Evolutionary conservation across 1,284 basidiomycete genomes (phyloP), one percentile per base, ranked within the genome.

Genomic region (Irpex rosettiformis): DNA sequence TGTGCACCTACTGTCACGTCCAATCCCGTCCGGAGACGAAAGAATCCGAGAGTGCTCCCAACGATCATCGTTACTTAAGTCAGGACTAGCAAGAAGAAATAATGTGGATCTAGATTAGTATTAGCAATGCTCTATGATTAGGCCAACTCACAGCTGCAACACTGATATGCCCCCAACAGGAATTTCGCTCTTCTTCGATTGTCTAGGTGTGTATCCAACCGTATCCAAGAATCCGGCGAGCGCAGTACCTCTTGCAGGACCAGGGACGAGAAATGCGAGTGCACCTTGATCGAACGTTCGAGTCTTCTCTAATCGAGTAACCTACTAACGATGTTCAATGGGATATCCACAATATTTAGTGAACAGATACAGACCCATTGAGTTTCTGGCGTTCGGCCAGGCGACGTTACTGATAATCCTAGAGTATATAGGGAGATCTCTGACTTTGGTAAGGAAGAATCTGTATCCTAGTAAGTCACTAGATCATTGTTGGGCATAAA

Each of bases 31-130:
- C 2, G 71, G 61, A 18, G 79, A 70, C 6, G 76, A 75, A 58
- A 79, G 68, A 21, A 89, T 75, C 1, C 72, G 69, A 0, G 74
- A 71, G 42, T 71, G 66, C 53, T 83, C 79, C 78, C 82, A 88
- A 8, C 73, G 72, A n/a, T 73, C 74, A 59, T 82, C 77, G 49
- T 82, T 76, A 5, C 65, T 71, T 55, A 90, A 70, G 52, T 83
- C 79, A 40, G 81, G 79, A 54, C 88, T 90, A 61, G 18, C 40
- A 37, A 43, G 21, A 16, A 21, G n/a, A n/a, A n/a, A n/a, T n/a
- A 24, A 45, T 59, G 29, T 58, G 18, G 25, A 54, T 28, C 52
- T 21, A 24, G 13, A 18, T 8, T 7, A 16, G 52, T 25, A n/a
- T 18, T 22, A 21, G 16, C 13, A 61, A 27, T 47, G 52, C 45